A percentile compares a stretch with the other conserved stretches of the same genome.
Conservation (phyloP, 306 rosid genomes). For the Rosa multiflora region DNA sequence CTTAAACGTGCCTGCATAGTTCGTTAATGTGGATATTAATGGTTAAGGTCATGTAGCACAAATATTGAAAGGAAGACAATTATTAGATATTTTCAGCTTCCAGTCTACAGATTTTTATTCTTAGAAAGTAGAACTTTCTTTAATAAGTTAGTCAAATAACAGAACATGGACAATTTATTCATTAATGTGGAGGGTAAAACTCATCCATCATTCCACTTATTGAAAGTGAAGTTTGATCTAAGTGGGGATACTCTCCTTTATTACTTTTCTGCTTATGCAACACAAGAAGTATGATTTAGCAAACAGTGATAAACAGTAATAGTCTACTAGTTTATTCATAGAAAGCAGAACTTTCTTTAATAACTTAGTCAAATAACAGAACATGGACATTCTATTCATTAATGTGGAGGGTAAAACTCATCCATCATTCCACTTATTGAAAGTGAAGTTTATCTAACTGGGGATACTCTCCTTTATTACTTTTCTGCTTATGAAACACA, state of each 20-base stretch:
- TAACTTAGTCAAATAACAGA: not conserved
- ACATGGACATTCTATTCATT: not conserved
- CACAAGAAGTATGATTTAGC: not conserved
- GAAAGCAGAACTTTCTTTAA: not conserved
- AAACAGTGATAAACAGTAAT: not conserved
- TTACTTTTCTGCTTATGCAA: not conserved
- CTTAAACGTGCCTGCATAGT: constrained; percentile 76
- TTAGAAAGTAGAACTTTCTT: not conserved
- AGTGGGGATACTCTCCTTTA: not conserved
- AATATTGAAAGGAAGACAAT: not conserved
- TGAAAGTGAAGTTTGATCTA: not conserved
- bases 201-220: not conserved
- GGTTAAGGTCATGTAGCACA: not conserved
- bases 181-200: not conserved
- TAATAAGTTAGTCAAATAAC: not conserved
- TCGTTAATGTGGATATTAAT: not conserved
- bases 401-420: not conserved
- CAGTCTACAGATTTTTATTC: not conserved
- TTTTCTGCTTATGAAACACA: not conserved
- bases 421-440: not conserved
- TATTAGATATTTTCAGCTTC: not conserved
- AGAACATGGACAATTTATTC: not conserved
- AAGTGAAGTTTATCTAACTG: not conserved
- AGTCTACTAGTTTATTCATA: not conserved
- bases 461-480: not conserved